Percentiles rank a stretch among this genome's conserved stretches.
Evolutionary conservation across 441 rosid genomes (phyloP).

Genomic region (Syzygium malaccense): DNA sequence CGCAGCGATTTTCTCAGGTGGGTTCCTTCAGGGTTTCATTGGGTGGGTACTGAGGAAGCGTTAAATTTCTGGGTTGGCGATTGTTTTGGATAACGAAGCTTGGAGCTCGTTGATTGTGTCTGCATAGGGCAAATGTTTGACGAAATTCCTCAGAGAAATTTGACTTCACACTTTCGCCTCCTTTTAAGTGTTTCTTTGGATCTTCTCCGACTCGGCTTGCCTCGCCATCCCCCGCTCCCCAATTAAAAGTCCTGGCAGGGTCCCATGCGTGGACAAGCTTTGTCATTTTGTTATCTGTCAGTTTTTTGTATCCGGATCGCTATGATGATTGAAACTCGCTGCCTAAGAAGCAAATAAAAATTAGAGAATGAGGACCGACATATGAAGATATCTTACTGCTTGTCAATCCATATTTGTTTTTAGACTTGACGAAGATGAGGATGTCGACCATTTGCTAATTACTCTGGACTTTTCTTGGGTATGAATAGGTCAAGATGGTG

Average conservation of each 20-base stretch:
- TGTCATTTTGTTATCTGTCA: not conserved
- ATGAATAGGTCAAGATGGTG: constrained; percentile 10
- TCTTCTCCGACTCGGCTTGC: rapidly evolving
- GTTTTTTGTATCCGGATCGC: not conserved
- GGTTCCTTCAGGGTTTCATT: no score
- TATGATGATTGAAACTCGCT: not conserved
- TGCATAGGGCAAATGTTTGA: not conserved
- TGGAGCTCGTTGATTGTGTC: not conserved
- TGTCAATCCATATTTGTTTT: not conserved
- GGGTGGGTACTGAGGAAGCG: no score
- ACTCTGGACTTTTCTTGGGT: not conserved
- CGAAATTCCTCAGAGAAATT: not conserved
- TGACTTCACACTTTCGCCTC: not conserved
- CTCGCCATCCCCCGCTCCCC: not conserved
- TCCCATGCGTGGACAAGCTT: not conserved
- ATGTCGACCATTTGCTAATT: not conserved
- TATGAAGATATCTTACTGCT: not conserved
- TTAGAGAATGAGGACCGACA: not conserved
- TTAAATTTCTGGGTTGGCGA: no score
- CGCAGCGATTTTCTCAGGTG: no score
- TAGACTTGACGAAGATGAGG: not conserved
- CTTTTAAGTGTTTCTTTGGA: not conserved
- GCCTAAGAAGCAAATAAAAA: not conserved
- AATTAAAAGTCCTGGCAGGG: no score
- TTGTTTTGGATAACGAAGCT: not conserved